Evolutionary conservation across 495 filamentous ascomycete species (phyloP), one percentile per base, ranked within the genome.

Genomic region (Daldinia vernicosa): DNA sequence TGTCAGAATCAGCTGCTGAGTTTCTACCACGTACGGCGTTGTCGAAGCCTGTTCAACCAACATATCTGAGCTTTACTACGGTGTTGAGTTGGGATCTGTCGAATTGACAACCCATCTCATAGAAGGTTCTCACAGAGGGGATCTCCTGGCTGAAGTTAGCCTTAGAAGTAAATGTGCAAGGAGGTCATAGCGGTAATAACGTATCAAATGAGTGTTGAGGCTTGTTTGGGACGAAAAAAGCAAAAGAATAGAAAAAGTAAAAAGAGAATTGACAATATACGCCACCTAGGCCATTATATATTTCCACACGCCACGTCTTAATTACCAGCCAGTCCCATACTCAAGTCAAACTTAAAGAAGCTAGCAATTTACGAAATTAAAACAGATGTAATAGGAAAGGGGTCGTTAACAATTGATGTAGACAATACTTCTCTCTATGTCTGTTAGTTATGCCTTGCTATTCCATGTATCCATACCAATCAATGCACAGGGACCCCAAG

Each of bases 401-500:
- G 26, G 15, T 2, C 4, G 26, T 8, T 14, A 53, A 17, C 12
- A 53, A 53, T 53, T 30, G 12, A 17, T 30, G 6, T 33, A 35
- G 55, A n/a, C 19, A 60, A 52, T 15, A 35, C n/a, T 60, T 37
- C 57, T 54, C 54, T 68, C 22, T 70, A 74, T 74, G 58, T 19
- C 27, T n/a, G n/a, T n/a, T n/a, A n/a, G n/a, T n/a, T n/a, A 65
- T 61, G 60, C 28, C 51, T 56, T 17, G 15, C 28, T 39, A 53
- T 45, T 56, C 54, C 40, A 60, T 59, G 24, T 35, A 60, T 33
- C 40, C 63, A 37, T 60, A 37, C 15, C 51, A 39, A 66, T 63
- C 51, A 39, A 66, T 63, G 24, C 45, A 50, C 24, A 60, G 17
- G 26, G 7, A 3, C 8, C 59, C 43, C 54, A 65, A 47, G 15